These are phyloP conservation scores for Hippophae rhamnoides DNA, from an alignment of 306 rosid genomes.

Conservation along the genomic window DNA sequence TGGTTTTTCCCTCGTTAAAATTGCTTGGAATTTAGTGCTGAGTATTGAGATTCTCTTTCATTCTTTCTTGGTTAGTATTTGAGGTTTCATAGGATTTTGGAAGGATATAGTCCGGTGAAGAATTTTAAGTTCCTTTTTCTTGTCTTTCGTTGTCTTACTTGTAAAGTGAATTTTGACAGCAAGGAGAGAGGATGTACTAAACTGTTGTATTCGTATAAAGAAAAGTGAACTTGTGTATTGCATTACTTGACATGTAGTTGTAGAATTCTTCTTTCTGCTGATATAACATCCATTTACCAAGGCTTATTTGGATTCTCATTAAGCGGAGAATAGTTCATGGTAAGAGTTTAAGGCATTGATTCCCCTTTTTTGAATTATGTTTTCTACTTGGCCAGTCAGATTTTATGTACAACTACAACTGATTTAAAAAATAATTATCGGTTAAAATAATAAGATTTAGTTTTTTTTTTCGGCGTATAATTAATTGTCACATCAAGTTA, in stretches of 20 bases:
- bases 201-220: constrained; percentile 47
- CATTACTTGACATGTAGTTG: constrained; percentile 3
- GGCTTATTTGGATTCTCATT: too few relatives aligned
- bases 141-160: constrained; percentile 49
- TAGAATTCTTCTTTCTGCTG: too few relatives aligned
- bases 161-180: constrained; percentile 98
- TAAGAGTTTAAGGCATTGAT: too few relatives aligned
- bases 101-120: constrained; percentile 71
- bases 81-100: constrained; percentile 55
- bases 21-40: constrained; percentile 39
- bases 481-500: too few relatives aligned
- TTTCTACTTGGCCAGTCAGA: too few relatives aligned
- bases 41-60: constrained; percentile 65
- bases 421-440: too few relatives aligned
- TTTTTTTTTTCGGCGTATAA: too few relatives aligned
- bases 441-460: too few relatives aligned
- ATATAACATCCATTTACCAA: too few relatives aligned
- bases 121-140: constrained; percentile 24
- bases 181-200: constrained; percentile 52
- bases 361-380: too few relatives aligned
- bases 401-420: too few relatives aligned
- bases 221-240: constrained; percentile 22
- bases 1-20: constrained; percentile 21
- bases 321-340: too few relatives aligned
- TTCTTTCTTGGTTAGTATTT: constrained; percentile 38